Percentiles rank a stretch among this genome's conserved stretches.
These are phyloP conservation scores for Colletotrichum melonis DNA, from an alignment of 2,329 filamentous ascomycete genomes.

Conservation along the genomic window DNA sequence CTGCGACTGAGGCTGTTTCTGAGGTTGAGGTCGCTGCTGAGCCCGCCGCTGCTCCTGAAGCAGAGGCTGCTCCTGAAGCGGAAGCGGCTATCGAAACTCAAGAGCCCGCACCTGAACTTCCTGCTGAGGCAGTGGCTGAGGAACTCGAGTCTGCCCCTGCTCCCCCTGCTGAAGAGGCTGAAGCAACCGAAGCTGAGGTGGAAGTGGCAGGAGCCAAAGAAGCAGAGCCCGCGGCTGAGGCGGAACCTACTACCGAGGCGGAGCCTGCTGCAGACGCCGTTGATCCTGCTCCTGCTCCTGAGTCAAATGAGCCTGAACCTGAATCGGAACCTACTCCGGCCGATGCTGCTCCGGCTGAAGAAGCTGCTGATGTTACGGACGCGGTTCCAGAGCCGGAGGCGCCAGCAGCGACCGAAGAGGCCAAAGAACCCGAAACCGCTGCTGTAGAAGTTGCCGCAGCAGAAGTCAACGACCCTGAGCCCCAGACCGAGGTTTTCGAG, in stretches of 20 bases:
- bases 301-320: neutral
- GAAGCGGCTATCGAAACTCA: neutral
- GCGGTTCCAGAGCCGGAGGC: neutral
- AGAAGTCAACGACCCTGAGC: neutral
- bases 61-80: neutral
- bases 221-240: neutral
- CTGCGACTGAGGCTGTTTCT: neutral
- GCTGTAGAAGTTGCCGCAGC: neutral
- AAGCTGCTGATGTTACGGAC: neutral
- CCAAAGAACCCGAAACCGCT: neutral
- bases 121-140: neutral
- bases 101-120: too few relatives aligned
- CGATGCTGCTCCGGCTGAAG: neutral
- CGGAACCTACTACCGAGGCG: neutral
- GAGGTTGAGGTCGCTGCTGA: neutral
- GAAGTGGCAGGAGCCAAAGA: neutral
- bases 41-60: neutral
- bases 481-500: neutral
- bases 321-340: neutral
- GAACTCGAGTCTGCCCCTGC: constrained; percentile 1
- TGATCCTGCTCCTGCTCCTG: neutral
- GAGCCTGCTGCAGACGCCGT: too few relatives aligned
- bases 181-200: neutral
- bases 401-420: neutral
- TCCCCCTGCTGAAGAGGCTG: neutral